Conservation (phyloP, 345 rosid species). For the Gossypium arboreum region DNA sequence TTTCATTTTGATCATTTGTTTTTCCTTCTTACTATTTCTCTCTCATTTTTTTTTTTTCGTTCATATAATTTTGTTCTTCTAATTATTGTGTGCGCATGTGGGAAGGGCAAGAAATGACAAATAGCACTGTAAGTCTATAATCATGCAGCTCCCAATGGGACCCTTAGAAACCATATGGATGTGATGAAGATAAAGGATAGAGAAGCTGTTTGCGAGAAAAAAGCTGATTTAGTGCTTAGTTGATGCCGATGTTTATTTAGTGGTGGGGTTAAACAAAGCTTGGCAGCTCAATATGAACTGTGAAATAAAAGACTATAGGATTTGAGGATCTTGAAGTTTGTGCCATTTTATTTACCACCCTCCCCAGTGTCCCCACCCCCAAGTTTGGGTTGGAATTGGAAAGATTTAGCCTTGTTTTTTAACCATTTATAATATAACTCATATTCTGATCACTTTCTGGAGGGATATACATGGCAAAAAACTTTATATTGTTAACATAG, state of each 20-base stretch:
- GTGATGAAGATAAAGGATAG: not conserved
- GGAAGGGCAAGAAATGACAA: not conserved
- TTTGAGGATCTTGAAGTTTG: conserved; percentile 11
- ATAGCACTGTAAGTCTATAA: not conserved
- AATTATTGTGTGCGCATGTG: conserved; percentile 33
- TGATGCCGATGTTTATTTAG: not conserved
- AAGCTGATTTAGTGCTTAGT: not conserved
- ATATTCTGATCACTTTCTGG: no score
- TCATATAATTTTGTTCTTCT: conserved; percentile 23
- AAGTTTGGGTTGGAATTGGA: no score
- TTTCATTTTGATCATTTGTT: not conserved
- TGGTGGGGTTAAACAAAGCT: conserved; percentile 20
- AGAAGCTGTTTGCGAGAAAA: not conserved
- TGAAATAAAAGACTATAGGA: not conserved
- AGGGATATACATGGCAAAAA: not conserved
- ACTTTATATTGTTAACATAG: no score
- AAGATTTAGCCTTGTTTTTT: no score
- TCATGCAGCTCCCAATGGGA: not conserved
- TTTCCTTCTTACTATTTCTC: not conserved
- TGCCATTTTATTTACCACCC: no score
- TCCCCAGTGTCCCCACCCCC: no score
- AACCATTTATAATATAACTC: no score
- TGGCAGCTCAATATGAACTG: not conserved
- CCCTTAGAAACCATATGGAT: not conserved
- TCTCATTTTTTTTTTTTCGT: conserved; percentile 33